Base-by-base conservation (phyloP, 164 flowering plant species). In the Annona cherimola region DNA sequence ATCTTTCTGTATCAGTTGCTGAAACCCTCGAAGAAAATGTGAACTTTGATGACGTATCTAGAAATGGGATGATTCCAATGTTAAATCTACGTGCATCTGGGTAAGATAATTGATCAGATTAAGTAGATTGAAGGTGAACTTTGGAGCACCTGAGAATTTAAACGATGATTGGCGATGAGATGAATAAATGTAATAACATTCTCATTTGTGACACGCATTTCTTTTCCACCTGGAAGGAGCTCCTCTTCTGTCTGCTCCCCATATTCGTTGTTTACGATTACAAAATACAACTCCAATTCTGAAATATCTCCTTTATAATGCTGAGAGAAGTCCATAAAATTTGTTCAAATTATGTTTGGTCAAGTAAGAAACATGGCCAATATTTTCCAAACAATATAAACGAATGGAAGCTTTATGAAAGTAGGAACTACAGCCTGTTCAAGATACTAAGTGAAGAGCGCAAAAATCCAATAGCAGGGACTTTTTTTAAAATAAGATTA, bases 191-290 rank as follows among this genome's bases (percentile, higher is more conserved):
- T 81, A 57, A 93, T 95, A 64, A 93, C 94, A 83, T 89, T 93
- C 71, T 93, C 98, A 83, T 90, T 95, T 44, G 94, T 93, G 46
- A 95, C 97, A 69, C 89, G 94, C 8, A 74, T 71, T 75, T 85
- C 86, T 79, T 85, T 95, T 66, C 98, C 99, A 43, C 93, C 94
- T 6, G 88, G 88, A 75, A 89, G 79, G 70, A 95, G 86, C 80
- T 95, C 99, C 71, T 91, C 96, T 76, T 91, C 96, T 74, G 85
- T 88, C 83, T 93, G 97, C 84, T 91, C 98, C 63, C 99, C 99
- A 77, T 95, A 95, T 71, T 95, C 99, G 86, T 91, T 95, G 74
- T 88, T 95, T 61, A 88, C 80, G 75, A 93, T 88, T 43, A 95
- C 98, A 84, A 95, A 95, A 80, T 95, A 95, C 66, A 95, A 83